Percentiles rank a stretch among this genome's conserved stretches.
phyloP scores from a whole-genome alignment of 345 rosid species.

The Pugionium dolabratum region DNA sequence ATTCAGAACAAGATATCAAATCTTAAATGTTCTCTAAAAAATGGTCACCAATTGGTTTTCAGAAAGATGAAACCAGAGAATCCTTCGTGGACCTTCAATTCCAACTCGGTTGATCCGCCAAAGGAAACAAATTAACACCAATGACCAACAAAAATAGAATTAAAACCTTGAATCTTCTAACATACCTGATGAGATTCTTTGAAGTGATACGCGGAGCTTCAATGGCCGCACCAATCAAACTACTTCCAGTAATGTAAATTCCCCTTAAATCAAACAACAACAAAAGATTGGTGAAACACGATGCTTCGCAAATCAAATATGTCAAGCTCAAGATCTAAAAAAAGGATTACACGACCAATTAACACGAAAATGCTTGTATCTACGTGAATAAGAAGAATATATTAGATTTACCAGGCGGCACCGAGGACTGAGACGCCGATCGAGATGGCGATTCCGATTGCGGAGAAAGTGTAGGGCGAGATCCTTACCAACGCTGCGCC shows the following conservation, averaged over 20 bases:
- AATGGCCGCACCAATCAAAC: conserved; percentile 97
- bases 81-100: not conserved
- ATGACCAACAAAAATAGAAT: not conserved
- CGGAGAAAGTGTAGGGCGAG: conserved; percentile 95
- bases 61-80: conserved; percentile 6
- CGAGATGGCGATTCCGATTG: conserved; percentile 89
- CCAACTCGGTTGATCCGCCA: conserved; percentile 17
- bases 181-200: conserved; percentile 66
- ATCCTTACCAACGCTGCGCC: conserved; percentile 66
- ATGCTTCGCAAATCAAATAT: conserved; percentile 4
- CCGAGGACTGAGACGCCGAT: conserved; percentile 99
- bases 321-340: not conserved
- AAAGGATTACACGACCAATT: not conserved
- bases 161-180: not conserved
- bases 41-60: not conserved
- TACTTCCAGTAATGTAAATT: conserved; percentile 95
- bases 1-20: not conserved
- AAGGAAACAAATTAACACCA: not conserved
- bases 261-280: conserved; percentile 51
- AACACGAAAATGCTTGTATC: conserved; percentile 2
- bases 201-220: conserved; percentile 99
- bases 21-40: not conserved
- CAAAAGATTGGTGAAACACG: not conserved
- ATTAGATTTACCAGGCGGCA: conserved; percentile 79
- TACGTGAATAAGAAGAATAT: not conserved